phyloP scores from a whole-genome alignment of 306 rosid species.

The Neltuma alba region DNA sequence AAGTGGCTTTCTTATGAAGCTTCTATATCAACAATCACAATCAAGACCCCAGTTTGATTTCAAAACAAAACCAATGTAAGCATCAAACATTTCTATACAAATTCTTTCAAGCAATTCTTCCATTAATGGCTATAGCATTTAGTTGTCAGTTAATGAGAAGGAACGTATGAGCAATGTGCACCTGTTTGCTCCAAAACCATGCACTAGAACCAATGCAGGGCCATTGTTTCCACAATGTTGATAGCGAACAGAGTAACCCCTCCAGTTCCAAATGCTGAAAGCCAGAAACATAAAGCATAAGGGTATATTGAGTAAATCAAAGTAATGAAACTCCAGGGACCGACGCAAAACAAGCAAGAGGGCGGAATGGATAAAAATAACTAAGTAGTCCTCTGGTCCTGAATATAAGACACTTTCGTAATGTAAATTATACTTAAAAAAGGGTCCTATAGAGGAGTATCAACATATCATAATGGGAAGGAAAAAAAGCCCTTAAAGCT shows the following conservation, averaged over 20 bases:
- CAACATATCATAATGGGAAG: background rate
- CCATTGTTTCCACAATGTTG: slow-evolving; percentile 73
- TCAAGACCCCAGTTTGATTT: background rate
- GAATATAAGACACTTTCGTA: too few species aligned
- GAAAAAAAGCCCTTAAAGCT: background rate
- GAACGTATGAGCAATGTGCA: slow-evolving; percentile 46
- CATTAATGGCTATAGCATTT: slow-evolving; percentile 45
- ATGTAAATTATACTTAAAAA: too few species aligned
- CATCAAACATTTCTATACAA: background rate
- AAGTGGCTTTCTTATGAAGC: background rate
- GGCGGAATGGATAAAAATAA: background rate
- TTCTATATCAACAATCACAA: background rate
- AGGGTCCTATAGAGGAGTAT: too few species aligned
- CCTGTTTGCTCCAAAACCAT: slow-evolving; percentile 99
- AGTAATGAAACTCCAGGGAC: background rate
- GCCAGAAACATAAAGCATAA: background rate
- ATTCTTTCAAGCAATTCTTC: slow-evolving; percentile 38
- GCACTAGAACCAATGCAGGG: slow-evolving; percentile 79
- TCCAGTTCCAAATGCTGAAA: slow-evolving; percentile 85
- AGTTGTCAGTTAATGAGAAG: slow-evolving; percentile 52
- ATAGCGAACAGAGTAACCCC: slow-evolving; percentile 82
- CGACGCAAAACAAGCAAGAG: background rate
- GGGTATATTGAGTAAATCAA: background rate
- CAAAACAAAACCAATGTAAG: background rate
- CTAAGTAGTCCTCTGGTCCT: too few species aligned